Conservation (phyloP, 2,329 filamentous ascomycete species). For the Cercospora zeae-maydis region DNA sequence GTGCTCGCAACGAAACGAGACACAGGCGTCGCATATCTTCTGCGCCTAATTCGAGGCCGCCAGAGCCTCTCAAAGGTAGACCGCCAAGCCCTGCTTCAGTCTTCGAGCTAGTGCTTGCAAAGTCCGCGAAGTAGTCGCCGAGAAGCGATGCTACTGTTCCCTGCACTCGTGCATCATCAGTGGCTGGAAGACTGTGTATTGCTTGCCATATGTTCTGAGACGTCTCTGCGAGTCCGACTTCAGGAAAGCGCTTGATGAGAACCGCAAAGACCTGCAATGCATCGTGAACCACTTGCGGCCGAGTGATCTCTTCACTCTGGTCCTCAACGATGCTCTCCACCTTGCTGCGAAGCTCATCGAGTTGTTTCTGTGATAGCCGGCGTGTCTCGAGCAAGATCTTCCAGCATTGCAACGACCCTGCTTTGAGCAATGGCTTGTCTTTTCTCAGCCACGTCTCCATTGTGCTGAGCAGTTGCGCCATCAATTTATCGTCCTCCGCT, state of each 20-base stretch:
- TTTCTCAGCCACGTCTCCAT: slow-evolving; percentile 72
- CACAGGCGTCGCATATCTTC: slow-evolving; percentile 60
- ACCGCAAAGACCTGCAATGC: slow-evolving; percentile 66
- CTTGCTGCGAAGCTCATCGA: slow-evolving; percentile 54
- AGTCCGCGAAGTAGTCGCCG: slow-evolving; percentile 74
- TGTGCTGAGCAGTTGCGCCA: slow-evolving; percentile 64
- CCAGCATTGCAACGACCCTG: slow-evolving; percentile 75
- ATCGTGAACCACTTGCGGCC: slow-evolving; percentile 72
- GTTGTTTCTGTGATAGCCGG: slow-evolving; percentile 63
- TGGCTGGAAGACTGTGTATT: slow-evolving; percentile 66
- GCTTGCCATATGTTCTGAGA: slow-evolving; percentile 67
- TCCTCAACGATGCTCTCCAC: slow-evolving; percentile 53
- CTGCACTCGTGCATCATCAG: slow-evolving; percentile 71
- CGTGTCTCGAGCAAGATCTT: slow-evolving; percentile 73
- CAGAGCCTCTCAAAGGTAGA: slow-evolving; percentile 64
- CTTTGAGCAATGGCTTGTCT: slow-evolving; percentile 66
- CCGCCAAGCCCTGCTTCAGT: slow-evolving; percentile 48
- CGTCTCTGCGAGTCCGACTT: slow-evolving; percentile 58
- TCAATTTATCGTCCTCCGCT: slow-evolving; percentile 66
- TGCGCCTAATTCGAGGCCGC: slow-evolving; percentile 65
- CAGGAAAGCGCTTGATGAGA: slow-evolving; percentile 64
- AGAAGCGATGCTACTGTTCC: slow-evolving; percentile 70
- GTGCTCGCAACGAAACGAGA: slow-evolving; percentile 55
- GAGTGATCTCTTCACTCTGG: slow-evolving; percentile 51
- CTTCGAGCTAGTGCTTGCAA: slow-evolving; percentile 61